Base-by-base conservation (phyloP, 2,329 filamentous ascomycete genomes). In the Ambrosiella xylebori region DNA sequence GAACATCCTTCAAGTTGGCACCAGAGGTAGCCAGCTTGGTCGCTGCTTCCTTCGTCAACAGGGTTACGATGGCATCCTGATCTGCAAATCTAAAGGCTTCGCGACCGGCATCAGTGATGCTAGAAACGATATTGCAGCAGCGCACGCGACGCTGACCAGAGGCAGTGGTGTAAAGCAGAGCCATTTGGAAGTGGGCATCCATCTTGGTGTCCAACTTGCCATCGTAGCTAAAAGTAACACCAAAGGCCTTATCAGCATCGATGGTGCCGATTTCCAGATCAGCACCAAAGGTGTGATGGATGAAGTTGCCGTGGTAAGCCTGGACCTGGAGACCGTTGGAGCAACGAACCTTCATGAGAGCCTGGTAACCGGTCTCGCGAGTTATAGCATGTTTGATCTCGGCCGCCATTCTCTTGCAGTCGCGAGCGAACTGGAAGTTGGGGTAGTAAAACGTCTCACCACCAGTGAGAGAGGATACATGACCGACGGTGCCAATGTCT, bases 391-490 rank as follows among this genome's bases (percentile, higher is more conserved):
- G 91, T 63, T 83, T 81, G 63, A 98, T 82, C 71, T 98, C 93
- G 53, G 85, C 79, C 1, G 84, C 85, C 44, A 98, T 73, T 72
- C 91, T 94, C 58, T 87, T 76, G 49, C 84, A 82, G 69, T 98
- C 93, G 41, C 93, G 81, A 7, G 86, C 86, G 7, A 85, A 82
- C 60, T 95, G 83, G 73, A 95, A 98, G 69, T 97, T 98, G 51
- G 93, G 90, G 68, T 95, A 98, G 71, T 95, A 96, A 71, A 90
- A 98, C 0, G 85, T 87, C 69, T 98, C 93, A 62, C 93, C 93
- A 59, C 93, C 93, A n/a, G 88, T 95, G 37, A 86, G 83, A 47
- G 88, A 82, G 38, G 93, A 81, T 19, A 95, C 80, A 69, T 95
- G 86, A 47, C 90, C 88, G 64, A 97, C 85, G 2, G 91, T 95